phyloP scores from a whole-genome alignment of 371 early-diverging fungal genomes.

The Mortierella sp. region DNA sequence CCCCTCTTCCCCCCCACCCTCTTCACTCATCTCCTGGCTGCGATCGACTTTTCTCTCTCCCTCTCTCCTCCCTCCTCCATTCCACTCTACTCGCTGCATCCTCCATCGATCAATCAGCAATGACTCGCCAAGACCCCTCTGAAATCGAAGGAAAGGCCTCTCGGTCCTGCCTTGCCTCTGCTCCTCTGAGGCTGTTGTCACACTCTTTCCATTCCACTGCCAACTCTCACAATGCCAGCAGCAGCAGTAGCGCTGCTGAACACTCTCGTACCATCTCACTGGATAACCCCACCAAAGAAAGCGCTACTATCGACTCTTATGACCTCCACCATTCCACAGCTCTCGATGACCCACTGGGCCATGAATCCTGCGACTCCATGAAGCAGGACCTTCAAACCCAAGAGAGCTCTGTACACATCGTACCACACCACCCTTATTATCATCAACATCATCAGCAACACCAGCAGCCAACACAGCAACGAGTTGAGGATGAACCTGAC shows the following conservation, averaged over 20 bases:
- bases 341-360: neutral
- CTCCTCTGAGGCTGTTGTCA: constrained; percentile 47
- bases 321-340: neutral
- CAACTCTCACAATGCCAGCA: constrained; percentile 29
- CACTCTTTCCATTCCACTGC: constrained; percentile 54
- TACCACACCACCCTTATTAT: too few species aligned
- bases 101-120: neutral
- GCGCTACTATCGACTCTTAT: neutral
- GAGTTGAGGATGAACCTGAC: too few species aligned
- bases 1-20: neutral
- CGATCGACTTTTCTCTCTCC: neutral
- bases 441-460: too few species aligned
- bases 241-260: neutral
- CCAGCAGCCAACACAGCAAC: too few species aligned
- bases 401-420: too few species aligned
- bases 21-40: neutral
- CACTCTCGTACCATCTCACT: neutral
- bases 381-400: too few species aligned
- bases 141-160: constrained; percentile 42
- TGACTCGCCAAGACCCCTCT: constrained; percentile 31
- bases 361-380: too few species aligned
- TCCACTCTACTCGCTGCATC: neutral
- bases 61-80: neutral
- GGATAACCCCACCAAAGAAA: constrained; percentile 4
- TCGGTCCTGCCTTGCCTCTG: constrained; percentile 44